These are phyloP conservation scores for Vitis labrusca DNA, from an alignment of 164 flowering plant genomes.

Conservation along the genomic window DNA sequence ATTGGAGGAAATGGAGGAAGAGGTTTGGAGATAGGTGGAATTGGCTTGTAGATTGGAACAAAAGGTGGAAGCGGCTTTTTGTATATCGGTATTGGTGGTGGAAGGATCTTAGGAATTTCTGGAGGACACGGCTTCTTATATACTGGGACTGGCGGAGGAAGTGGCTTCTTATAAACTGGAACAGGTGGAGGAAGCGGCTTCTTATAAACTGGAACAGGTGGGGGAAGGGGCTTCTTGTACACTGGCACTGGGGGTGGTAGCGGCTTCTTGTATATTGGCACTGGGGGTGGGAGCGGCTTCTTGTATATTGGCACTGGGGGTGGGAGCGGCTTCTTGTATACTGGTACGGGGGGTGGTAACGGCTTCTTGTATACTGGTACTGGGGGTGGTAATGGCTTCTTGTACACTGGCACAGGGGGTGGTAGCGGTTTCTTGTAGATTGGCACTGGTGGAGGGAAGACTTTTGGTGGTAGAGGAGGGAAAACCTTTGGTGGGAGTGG, in stretches of 20 bases:
- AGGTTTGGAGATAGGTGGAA: constrained; percentile 15
- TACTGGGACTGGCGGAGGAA: constrained; percentile 11
- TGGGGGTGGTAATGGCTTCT: constrained; percentile 12
- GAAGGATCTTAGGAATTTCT: constrained; percentile 14
- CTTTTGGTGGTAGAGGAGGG: constrained; percentile 25
- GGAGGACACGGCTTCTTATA: constrained; percentile 10
- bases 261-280: neutral
- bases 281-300: constrained; percentile 21
- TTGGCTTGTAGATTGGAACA: constrained; percentile 12
- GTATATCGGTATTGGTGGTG: constrained; percentile 20
- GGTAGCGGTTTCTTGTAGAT: neutral
- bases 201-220: neutral
- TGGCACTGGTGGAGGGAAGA: constrained; percentile 14
- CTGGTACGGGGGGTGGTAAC: constrained; percentile 20
- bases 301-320: constrained; percentile 22
- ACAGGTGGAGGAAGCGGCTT: neutral
- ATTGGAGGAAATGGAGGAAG: constrained; percentile 5
- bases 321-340: constrained; percentile 25
- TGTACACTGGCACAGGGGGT: constrained; percentile 6
- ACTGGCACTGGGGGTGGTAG: neutral
- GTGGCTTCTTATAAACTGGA: constrained; percentile 12
- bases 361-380: constrained; percentile 10
- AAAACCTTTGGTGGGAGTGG: neutral
- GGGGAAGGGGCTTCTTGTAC: neutral
- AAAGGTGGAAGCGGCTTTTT: constrained; percentile 16